Evolutionary conservation across 23 red algal species (phyloP).

Genomic region (Chondrus crispus): DNA sequence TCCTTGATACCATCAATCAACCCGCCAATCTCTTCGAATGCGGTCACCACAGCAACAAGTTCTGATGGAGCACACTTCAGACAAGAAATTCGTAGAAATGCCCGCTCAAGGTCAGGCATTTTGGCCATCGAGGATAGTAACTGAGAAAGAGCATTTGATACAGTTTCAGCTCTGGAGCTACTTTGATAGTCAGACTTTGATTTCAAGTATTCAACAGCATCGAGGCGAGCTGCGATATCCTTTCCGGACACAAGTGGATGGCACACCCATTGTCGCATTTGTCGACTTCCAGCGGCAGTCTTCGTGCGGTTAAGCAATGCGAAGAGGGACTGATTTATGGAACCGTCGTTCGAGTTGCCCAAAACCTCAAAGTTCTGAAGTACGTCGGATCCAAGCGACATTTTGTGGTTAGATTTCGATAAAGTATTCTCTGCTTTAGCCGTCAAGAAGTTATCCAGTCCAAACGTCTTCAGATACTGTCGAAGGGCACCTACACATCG

Average conservation of each 20-base stretch:
- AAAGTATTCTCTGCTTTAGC: constrained; percentile 2
- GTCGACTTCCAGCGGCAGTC: constrained; percentile 62
- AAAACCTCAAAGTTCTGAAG: constrained; percentile 74
- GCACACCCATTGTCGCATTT: constrained; percentile 69
- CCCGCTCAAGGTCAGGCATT: constrained; percentile 66
- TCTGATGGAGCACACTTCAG: constrained; percentile 46
- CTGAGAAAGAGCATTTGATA: background rate
- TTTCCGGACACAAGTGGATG: constrained; percentile 44
- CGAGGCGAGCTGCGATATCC: constrained; percentile 44
- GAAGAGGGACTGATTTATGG: constrained; percentile 40
- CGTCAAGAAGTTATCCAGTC: constrained; percentile 49
- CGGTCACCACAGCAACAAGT: constrained; percentile 19
- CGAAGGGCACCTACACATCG: constrained; percentile 47
- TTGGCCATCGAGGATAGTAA: background rate
- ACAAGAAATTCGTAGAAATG: constrained; percentile 40
- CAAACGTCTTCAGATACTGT: constrained; percentile 58
- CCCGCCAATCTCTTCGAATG: constrained; percentile 9
- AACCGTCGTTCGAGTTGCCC: constrained; percentile 55
- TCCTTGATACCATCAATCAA: background rate
- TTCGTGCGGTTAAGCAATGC: constrained; percentile 45
- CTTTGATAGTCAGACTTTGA: background rate
- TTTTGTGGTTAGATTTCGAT: constrained; percentile 24
- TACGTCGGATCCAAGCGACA: constrained; percentile 59
- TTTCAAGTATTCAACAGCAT: constrained; percentile 53
- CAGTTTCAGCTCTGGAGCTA: background rate